phyloP scores from a whole-genome alignment of 1,284 basidiomycete species.

The Meira nashicola region DNA sequence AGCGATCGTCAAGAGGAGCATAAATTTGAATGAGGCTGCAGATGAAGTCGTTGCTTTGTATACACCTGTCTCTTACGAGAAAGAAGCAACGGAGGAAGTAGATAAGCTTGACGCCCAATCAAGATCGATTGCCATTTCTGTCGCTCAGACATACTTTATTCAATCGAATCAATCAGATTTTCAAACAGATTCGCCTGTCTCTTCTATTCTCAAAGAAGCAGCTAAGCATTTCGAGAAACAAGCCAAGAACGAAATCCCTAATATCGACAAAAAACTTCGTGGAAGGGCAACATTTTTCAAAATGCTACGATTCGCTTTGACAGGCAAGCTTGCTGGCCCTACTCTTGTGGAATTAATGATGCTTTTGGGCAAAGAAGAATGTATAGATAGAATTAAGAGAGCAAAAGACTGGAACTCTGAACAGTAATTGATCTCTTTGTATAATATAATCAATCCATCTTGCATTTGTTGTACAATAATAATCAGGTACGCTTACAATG shows the following conservation, averaged over 20 bases:
- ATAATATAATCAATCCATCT: no score
- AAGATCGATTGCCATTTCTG: neutral
- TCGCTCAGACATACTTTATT: neutral
- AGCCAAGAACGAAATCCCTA: neutral
- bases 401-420: no score
- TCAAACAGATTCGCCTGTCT: neutral
- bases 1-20: neutral
- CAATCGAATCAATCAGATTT: neutral
- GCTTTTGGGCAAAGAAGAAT: slow-evolving; percentile 16
- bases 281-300: slow-evolving; percentile 20
- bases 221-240: neutral
- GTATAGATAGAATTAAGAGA: no score
- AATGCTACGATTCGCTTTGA: slow-evolving; percentile 24
- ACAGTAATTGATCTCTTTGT: no score
- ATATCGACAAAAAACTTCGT: neutral
- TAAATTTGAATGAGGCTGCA: neutral
- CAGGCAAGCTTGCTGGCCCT: slow-evolving; percentile 17
- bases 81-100: neutral
- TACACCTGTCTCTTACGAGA: neutral
- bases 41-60: neutral
- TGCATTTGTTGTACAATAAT: no score
- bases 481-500: no score
- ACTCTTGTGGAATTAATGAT: slow-evolving; percentile 22
- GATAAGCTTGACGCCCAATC: neutral
- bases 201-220: neutral